These are phyloP conservation scores for Pachyrhizus erosus DNA, from an alignment of 306 rosid species.

Conservation along the genomic window DNA sequence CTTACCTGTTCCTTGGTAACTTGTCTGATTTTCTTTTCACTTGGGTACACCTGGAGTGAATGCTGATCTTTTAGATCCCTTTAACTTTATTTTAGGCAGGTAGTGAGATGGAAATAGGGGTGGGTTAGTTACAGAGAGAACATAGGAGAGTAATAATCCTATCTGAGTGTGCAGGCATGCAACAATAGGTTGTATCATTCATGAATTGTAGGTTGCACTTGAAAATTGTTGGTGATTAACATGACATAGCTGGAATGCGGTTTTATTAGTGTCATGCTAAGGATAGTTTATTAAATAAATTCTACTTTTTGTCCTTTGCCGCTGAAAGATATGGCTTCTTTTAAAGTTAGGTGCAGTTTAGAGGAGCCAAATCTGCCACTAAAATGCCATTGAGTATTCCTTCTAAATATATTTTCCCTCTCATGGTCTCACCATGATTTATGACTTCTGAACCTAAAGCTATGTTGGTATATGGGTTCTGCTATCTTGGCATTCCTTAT, in stretches of 20 bases:
- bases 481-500: conserved; percentile 23
- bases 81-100: background rate
- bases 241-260: conserved; percentile 13
- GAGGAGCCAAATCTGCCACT: background rate
- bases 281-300: background rate
- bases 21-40: conserved; percentile 9
- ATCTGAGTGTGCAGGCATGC: conserved; percentile 16
- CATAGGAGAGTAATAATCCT: conserved; percentile 16
- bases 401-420: conserved; percentile 3
- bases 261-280: conserved; percentile 21
- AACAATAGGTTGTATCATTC: conserved; percentile 27
- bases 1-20: conserved; percentile 2
- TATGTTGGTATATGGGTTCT: conserved; percentile 16
- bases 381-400: conserved; percentile 12
- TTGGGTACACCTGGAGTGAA: conserved; percentile 19
- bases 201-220: conserved; percentile 22
- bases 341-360: background rate
- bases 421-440: conserved; percentile 22
- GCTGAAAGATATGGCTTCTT: background rate
- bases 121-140: background rate
- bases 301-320: conserved; percentile 20
- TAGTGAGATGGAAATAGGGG: background rate
- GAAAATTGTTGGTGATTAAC: conserved; percentile 25
- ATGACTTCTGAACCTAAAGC: background rate
- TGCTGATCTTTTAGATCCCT: conserved; percentile 12